Evolutionary conservation across 805 yeast species (phyloP).

Genomic region (Candida caryicola): DNA sequence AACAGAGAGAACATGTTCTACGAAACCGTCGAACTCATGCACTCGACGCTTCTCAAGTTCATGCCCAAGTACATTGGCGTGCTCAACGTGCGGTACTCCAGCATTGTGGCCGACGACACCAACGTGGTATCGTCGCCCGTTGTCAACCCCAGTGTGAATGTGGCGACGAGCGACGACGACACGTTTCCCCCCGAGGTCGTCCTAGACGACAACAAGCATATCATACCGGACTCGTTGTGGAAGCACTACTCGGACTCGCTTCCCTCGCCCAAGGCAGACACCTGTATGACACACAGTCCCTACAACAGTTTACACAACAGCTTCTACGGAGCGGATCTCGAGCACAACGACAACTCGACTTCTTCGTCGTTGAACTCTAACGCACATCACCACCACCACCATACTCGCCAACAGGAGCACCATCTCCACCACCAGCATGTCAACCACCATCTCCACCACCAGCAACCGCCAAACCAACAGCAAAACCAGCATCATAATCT

Average conservation of each 20-base stretch:
- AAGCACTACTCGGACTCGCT: constrained; percentile 49
- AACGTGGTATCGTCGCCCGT: not conserved
- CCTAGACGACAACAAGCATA: constrained; percentile 86
- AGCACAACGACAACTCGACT: not conserved
- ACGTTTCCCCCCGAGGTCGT: constrained; percentile 72
- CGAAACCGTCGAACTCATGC: constrained; percentile 78
- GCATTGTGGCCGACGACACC: constrained; percentile 36
- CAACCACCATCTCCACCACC: not conserved
- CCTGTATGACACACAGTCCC: constrained; percentile 7
- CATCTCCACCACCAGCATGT: not conserved
- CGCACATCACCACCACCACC: too few relatives aligned
- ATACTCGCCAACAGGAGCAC: not conserved
- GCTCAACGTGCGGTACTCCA: constrained; percentile 78
- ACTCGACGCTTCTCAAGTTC: constrained; percentile 71
- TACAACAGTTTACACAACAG: constrained; percentile 5
- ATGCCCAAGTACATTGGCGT: constrained; percentile 97
- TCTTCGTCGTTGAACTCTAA: constrained; percentile 1
- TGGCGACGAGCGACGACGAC: not conserved
- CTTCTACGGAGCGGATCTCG: constrained; percentile 1
- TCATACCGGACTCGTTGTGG: constrained; percentile 80
- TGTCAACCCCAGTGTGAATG: not conserved
- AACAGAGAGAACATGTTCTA: constrained; percentile 90
- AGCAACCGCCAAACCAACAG: not conserved
- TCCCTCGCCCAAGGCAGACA: constrained; percentile 14
- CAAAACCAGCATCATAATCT: too few relatives aligned